These are phyloP conservation scores for Gossypium aridum DNA, from an alignment of 441 rosid species.

Conservation along the genomic window DNA sequence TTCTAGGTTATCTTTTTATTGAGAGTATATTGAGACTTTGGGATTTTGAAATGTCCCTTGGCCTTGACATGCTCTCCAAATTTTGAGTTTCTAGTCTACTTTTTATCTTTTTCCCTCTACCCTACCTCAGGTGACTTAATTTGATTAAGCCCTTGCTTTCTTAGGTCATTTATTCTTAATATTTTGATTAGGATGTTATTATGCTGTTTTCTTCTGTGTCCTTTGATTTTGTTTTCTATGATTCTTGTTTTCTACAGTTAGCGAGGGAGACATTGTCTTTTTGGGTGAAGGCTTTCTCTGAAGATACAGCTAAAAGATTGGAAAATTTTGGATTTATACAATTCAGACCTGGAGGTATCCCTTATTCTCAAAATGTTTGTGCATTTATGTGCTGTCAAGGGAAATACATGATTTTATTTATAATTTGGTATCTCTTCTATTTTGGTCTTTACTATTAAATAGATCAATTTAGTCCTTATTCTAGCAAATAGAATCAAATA, in stretches of 20 bases:
- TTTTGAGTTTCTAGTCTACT: background rate
- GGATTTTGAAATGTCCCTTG: background rate
- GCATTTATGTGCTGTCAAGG: background rate
- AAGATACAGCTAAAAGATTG: slow-evolving; percentile 96
- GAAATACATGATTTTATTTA: background rate
- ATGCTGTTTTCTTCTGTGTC: background rate
- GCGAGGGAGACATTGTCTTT: slow-evolving; percentile 95
- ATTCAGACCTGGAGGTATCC: slow-evolving; percentile 89
- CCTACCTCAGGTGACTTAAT: background rate
- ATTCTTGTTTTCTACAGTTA: slow-evolving; percentile 44
- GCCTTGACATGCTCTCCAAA: background rate
- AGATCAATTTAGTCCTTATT: no score
- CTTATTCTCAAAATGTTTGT: slow-evolving; percentile 11
- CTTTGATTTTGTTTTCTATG: slow-evolving; percentile 16
- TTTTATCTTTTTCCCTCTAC: background rate
- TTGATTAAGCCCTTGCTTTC: background rate
- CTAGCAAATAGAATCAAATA: no score
- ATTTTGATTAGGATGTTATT: background rate
- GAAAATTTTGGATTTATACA: slow-evolving; percentile 97
- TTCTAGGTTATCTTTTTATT: background rate
- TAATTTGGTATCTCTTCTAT: background rate
- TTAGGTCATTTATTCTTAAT: background rate
- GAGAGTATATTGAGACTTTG: background rate
- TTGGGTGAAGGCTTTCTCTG: slow-evolving; percentile 99
- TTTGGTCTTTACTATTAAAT: background rate